Evolutionary conservation across 2,329 filamentous ascomycete species (phyloP), one percentile per base, ranked within the genome.

Genomic region (Arthrobotrys pseudoclavata): DNA sequence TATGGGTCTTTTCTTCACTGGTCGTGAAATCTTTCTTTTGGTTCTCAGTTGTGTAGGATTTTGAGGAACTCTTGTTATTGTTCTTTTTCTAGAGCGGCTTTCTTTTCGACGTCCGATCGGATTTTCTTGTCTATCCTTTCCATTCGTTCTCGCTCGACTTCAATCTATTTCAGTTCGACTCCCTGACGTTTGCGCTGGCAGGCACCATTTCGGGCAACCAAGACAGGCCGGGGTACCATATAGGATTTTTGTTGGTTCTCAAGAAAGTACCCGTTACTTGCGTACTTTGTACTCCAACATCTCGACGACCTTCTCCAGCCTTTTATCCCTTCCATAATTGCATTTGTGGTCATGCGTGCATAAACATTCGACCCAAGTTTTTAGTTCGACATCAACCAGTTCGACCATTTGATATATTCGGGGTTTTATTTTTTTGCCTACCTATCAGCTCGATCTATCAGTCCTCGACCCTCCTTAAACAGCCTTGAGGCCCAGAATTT

Each of bases 281-380:
- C 62, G 52, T 37, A 60, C 42, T 37, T 76, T 60, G 66, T 70
- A 76, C 31, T 52, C 29, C 42, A 61, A 10, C 50, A 50, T 60
- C 55, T 60, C 34, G 45, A 34, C 45, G 37, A 7, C 31, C 40
- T 69, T 69, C 50, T 66, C 61, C 61, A 52, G 37, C 69, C 24
- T 20, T 18, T 76, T 60, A 34, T 60, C 47, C 62, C 22, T 57
- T 61, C 18, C 12, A 31, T 31, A 61, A 62, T 70, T 76, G 66
- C 66, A 67, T 48, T 76, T 69, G 60, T 76, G 60, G 66, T 62
- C 20, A 53, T 70, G 66, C 66, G 57, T 60, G 72, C 72, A 76
- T 68, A 47, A 37, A 52, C 52, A 68, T 45, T 64, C n/a, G 47
- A 34, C 53, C 66, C 53, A 52, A 67, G 31, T 72, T 66, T 52